Evolutionary conservation across 2,329 filamentous ascomycete genomes (phyloP).

Genomic region (Elsinoe fawcettii): DNA sequence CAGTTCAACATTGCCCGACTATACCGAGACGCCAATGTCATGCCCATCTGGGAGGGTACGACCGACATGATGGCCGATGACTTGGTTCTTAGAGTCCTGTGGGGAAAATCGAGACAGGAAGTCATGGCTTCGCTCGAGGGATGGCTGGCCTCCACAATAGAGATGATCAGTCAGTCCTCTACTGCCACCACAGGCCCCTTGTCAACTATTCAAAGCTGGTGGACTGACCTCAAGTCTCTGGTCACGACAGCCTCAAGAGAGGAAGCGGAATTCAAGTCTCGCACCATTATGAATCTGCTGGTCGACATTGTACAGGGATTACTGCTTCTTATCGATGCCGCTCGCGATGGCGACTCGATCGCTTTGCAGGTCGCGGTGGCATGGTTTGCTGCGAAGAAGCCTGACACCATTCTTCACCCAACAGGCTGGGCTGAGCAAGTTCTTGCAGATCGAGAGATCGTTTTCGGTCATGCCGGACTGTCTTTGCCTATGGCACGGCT

Average conservation of each 20-base stretch:
- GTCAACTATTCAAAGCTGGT: slow-evolving; percentile 1
- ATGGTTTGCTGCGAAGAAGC: neutral
- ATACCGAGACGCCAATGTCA: slow-evolving; percentile 56
- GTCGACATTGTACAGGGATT: slow-evolving; percentile 14
- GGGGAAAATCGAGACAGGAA: slow-evolving; percentile 9
- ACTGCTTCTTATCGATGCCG: slow-evolving; percentile 15
- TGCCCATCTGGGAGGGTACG: slow-evolving; percentile 65
- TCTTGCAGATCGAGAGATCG: neutral
- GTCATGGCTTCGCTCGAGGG: slow-evolving; percentile 10
- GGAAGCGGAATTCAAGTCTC: slow-evolving; percentile 13
- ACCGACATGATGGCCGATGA: slow-evolving; percentile 60
- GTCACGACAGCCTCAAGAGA: neutral
- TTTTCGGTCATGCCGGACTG: neutral
- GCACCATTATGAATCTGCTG: neutral
- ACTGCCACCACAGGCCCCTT: neutral
- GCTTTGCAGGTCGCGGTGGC: neutral
- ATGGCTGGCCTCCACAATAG: neutral
- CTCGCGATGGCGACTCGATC: slow-evolving; percentile 8
- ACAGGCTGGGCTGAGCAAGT: neutral
- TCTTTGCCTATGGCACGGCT: neutral
- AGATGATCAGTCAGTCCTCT: neutral
- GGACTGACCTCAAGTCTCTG: slow-evolving; percentile 1
- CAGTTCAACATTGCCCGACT: slow-evolving; percentile 59
- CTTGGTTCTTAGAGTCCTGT: slow-evolving; percentile 26
- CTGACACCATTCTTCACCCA: neutral